These are phyloP conservation scores for Hagleromyces aurorensis DNA, from an alignment of 805 yeast genomes.

Conservation along the genomic window DNA sequence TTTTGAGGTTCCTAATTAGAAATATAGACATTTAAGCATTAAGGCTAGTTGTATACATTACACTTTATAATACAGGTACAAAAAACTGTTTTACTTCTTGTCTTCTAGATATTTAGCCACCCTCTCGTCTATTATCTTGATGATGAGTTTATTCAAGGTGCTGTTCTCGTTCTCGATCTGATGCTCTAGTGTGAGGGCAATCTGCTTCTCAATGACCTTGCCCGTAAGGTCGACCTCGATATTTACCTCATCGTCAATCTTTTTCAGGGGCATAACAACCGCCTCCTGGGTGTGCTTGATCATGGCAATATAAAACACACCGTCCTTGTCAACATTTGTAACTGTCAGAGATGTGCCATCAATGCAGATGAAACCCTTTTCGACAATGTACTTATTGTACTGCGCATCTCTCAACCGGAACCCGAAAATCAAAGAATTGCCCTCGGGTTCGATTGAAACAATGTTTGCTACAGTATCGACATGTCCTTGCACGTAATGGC, in stretches of 20 bases:
- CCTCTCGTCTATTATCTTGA: slow-evolving; percentile 39
- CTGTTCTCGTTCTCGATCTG: slow-evolving; percentile 45
- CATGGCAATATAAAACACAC: slow-evolving; percentile 77
- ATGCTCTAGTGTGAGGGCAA: slow-evolving; percentile 46
- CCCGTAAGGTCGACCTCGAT: slow-evolving; percentile 95
- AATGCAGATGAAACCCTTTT: slow-evolving; percentile 86
- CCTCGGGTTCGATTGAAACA: slow-evolving; percentile 46
- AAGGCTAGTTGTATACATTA: too few species aligned
- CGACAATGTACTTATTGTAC: slow-evolving; percentile 68
- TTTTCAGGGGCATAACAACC: slow-evolving; percentile 65
- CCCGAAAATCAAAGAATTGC: slow-evolving; percentile 68
- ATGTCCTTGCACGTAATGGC: slow-evolving; percentile 97
- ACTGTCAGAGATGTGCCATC: slow-evolving; percentile 94
- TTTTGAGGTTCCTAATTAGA: slow-evolving; percentile 37
- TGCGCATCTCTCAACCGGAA: slow-evolving; percentile 61
- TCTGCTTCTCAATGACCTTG: slow-evolving; percentile 83
- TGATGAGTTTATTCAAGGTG: slow-evolving; percentile 43
- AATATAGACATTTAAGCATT: too few species aligned
- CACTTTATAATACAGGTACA: slow-evolving; percentile 6
- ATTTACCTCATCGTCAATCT: slow-evolving; percentile 60
- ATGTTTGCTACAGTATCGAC: slow-evolving; percentile 82
- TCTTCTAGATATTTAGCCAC: slow-evolving; percentile 18
- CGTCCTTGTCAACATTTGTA: slow-evolving; percentile 59
- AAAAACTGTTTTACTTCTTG: slow-evolving; percentile 2
- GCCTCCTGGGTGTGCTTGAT: slow-evolving; percentile 81